Evolutionary conservation across 2,329 filamentous ascomycete genomes (phyloP), one percentile per base, ranked within the genome.

Genomic region (Cladobotryum mycophilum): DNA sequence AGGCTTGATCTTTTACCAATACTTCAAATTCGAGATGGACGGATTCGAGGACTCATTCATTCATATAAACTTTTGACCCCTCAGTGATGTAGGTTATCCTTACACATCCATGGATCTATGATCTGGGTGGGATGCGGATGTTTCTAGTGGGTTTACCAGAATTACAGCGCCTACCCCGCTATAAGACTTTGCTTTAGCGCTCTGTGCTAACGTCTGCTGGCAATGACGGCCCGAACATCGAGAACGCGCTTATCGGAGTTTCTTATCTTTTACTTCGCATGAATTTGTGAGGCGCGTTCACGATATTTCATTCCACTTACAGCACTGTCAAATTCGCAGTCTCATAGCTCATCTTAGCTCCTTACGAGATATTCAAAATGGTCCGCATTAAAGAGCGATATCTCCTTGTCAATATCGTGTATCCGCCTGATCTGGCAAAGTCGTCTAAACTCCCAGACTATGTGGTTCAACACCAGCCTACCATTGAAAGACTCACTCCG

Each of bases 351-450:
- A 30, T 11, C 2, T 6, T 30, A 3, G 25, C 25, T 8, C 25
- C 25, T 2, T 30, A 30, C 2, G 6, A 30, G 25, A 6, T 12
- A n/a, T 22, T 43, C 30, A 56, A 35, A 45, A 96, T 99, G 93
- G 93, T 99, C 53, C 89, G 93, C 64, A 82, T 97, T 59, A 99
- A 99, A 71, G 87, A 96, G 69, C 85, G 93, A 61, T 99, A 99
- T 68, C 80, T 99, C 15, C 82, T 97, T n/a, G 82, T 97, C 55
- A 89, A 95, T 65, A 90, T 97, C 58, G 77, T 97, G 43, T 96
- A 96, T 62, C 89, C 91, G 0, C 77, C 82, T 6, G 72, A 80
- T 12, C 56, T 73, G 9, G 56, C 62, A 9, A 61, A 60, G 53
- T 68, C 66, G 51, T 45, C 64, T 34, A 66, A 70, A 58, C 59